Evolutionary conservation across 805 yeast genomes (phyloP), one percentile per base, ranked within the genome.

Genomic region (Kluyveromyces wickerhamii): DNA sequence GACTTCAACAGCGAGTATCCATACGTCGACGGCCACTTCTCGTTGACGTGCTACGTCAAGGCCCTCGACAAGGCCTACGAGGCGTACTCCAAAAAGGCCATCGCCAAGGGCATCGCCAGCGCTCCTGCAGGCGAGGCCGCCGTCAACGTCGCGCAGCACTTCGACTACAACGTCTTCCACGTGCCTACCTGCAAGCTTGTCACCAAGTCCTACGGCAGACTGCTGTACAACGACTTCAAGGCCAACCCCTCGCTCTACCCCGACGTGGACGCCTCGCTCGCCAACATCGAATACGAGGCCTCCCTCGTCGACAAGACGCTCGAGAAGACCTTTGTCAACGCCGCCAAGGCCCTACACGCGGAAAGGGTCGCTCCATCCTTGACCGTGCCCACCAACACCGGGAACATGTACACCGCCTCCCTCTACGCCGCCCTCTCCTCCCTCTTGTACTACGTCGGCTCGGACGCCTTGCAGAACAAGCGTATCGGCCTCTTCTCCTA

Each of bases 171-270:
- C 53, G 89, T 87, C 24, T 92, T 92, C 88, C 98, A 92, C 62
- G 96, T 87, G 36, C 98, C 98, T 59, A 92, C 92, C 43, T 89
- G 98, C 69, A 92, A 92, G 69, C 74, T 88, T 54, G 97, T 92
- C 41, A 66, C 78, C 52, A 92, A 92, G 69, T 83, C 94, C 6
- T 92, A 75, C 59, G 98, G 95, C 36, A 80, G 98, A 68, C 65
- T 92, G 57, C 62, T 84, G 49, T 92, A 81, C 74, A 79, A 86
- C 59, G 98, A 89, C 65, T 89, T 73, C 71, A 71, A 68, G 57
- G 69, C 77, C 45, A 71, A 84, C 60, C 85, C 88, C 38, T 62
- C 68, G 20, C 61, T 66, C 40, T 80, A 73, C 63, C 77, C 80
- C 37, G 78, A 72, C 40, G 67, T 85, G 40, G 77, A 71, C 41